Base-by-base conservation (phyloP, 495 filamentous ascomycete species). In the Parathielavia hyrcaniae region DNA sequence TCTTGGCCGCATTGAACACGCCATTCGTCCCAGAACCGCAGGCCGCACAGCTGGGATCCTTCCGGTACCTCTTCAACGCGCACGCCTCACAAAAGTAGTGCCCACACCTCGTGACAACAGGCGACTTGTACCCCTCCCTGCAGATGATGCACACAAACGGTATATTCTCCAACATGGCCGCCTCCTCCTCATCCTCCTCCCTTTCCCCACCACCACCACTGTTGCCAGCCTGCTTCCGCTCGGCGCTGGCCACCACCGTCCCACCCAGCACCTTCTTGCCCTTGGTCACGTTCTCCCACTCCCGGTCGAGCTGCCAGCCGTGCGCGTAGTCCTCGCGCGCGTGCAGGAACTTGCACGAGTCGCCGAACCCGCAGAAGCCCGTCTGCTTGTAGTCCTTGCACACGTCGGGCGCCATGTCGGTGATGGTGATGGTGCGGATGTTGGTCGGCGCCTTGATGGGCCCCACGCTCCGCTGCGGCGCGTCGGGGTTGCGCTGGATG, bases 141-240 rank as follows among this genome's bases (percentile, higher is more conserved):
- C 93, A 98, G 57, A 97, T 89, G 59, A 97, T 83, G 67, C 93
- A 98, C n/a, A 84, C 90, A 67, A 97, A 98, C 0, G 93, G 93
- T 34, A 97, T 96, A 57, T 83, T 86, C 68, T 95, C 87, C 34
- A 96, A 72, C 68, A 89, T 70, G 22, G 83, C 85, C 59, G 89
- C 88, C 58, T 93, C 88, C 3, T 84, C 82, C 17, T 85, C 87
- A 5, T 87, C 83, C 0, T 83, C 79, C 1, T 78, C 78, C 7
- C 59, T 57, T 19, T 64, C 57, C 5, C 76, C 78, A 0, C 79
- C 78, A 11, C 54, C 40, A 48, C 58, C 58, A 11, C 80, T 78
- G n/a, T 55, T 34, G 48, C 58, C 58, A 10, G 62, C 75, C 2
- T 64, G 62, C 20, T 75, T 74, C 7, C 75, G 60, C 43, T 80